These are phyloP conservation scores for Meripilus lineatus DNA, from an alignment of 1,284 basidiomycete genomes.

Conservation along the genomic window DNA sequence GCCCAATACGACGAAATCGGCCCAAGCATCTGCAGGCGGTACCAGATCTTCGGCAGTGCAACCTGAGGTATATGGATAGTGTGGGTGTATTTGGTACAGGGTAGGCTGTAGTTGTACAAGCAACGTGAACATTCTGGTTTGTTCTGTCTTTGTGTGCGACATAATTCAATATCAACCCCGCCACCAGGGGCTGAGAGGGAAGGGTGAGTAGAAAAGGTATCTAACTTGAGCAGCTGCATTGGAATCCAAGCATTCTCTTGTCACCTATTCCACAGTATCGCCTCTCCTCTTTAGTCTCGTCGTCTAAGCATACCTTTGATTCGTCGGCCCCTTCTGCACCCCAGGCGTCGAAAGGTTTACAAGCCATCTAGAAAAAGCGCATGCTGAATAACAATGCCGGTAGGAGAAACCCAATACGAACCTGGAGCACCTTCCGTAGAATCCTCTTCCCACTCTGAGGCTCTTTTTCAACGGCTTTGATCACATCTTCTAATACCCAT, in stretches of 20 bases:
- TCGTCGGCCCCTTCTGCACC: constrained; percentile 56
- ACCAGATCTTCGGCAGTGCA: constrained; percentile 92
- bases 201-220: too few relatives aligned
- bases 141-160: too few relatives aligned
- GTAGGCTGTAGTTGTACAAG: constrained; percentile 12
- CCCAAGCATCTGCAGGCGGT: constrained; percentile 91
- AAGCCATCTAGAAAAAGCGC: constrained; percentile 60
- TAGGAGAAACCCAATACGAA: constrained; percentile 28
- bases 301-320: constrained; percentile 38
- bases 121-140: too few relatives aligned
- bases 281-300: constrained; percentile 68
- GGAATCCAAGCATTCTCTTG: constrained; percentile 78
- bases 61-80: constrained; percentile 40
- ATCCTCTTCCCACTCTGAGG: constrained; percentile 51
- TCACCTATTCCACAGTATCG: constrained; percentile 78
- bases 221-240: constrained; percentile 88
- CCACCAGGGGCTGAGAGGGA: too few relatives aligned
- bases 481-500: constrained; percentile 91
- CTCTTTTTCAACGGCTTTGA: constrained; percentile 65
- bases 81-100: constrained; percentile 1
- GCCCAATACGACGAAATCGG: constrained; percentile 98
- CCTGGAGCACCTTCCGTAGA: constrained; percentile 72
- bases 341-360: constrained; percentile 75
- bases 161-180: too few relatives aligned
- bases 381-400: constrained; percentile 12